phyloP scores from a whole-genome alignment of 306 rosid genomes.

The Vachellia pachyceras region DNA sequence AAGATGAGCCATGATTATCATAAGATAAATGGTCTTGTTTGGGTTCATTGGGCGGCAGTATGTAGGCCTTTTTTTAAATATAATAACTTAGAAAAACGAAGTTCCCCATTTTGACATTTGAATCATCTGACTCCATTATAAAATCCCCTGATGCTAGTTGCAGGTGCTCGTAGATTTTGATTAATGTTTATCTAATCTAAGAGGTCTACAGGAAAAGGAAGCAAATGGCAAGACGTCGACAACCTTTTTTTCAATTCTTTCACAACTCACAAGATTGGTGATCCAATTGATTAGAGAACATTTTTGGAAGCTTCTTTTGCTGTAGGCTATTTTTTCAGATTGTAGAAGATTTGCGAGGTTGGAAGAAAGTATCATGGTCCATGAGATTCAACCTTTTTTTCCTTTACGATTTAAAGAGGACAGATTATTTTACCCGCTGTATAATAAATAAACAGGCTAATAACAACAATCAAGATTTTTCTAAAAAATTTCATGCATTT shows the following conservation, averaged over 20 bases:
- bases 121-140: background rate
- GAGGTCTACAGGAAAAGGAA: background rate
- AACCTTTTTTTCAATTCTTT: background rate
- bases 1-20: conserved; percentile 63
- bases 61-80: conserved; percentile 17
- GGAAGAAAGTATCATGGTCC: background rate
- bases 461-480: background rate
- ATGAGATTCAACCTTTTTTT: background rate
- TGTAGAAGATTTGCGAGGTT: background rate
- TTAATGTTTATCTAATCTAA: background rate
- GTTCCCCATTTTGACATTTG: conserved; percentile 8
- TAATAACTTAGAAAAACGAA: background rate
- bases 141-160: background rate
- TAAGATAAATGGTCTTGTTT: background rate
- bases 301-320: background rate
- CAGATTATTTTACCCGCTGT: background rate
- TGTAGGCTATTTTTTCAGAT: background rate
- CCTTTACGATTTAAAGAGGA: background rate
- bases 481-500: too few species aligned
- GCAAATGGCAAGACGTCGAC: background rate
- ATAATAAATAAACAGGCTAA: too few species aligned
- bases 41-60: background rate
- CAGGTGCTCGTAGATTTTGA: background rate
- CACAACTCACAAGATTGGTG: too few species aligned
- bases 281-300: background rate